Evolutionary conservation across 768 basidiomycete species (phyloP).

Genomic region (Termitomyces eurrhizus): DNA sequence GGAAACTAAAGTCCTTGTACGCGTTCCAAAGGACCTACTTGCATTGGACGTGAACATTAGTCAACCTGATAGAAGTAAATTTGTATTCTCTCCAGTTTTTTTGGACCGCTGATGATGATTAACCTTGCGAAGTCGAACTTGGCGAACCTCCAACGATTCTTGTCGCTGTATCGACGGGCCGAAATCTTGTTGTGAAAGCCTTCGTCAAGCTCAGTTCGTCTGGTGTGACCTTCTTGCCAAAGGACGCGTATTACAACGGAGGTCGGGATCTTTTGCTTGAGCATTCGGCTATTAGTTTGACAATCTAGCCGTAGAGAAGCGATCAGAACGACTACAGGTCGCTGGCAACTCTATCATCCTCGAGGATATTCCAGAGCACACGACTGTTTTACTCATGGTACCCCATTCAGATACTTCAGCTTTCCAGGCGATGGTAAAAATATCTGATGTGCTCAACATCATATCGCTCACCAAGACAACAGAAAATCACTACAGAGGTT

Average conservation of each 20-base stretch:
- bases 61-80: conserved; percentile 48
- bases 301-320: conserved; percentile 11
- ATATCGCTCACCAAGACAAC: conserved; percentile 4
- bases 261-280: conserved; percentile 20
- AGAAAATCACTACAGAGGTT: conserved; percentile 69
- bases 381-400: conserved; percentile 44
- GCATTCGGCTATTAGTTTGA: conserved; percentile 1
- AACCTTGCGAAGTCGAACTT: conserved; percentile 51
- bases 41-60: conserved; percentile 62
- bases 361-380: conserved; percentile 42
- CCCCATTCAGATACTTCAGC: conserved; percentile 68
- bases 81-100: not conserved
- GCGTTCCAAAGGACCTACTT: conserved; percentile 57
- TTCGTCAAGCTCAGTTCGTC: conserved; percentile 52
- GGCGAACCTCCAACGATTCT: conserved; percentile 52
- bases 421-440: conserved; percentile 55
- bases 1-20: conserved; percentile 41
- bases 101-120: not conserved
- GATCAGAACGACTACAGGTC: conserved; percentile 27
- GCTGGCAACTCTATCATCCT: conserved; percentile 44
- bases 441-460: not conserved
- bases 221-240: conserved; percentile 47
- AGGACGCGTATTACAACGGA: conserved; percentile 37
- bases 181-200: conserved; percentile 58
- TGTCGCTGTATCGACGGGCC: conserved; percentile 59